These are phyloP conservation scores for Alloteropsis angusta DNA, from an alignment of 202 grass and related monocot species.

Conservation along the genomic window DNA sequence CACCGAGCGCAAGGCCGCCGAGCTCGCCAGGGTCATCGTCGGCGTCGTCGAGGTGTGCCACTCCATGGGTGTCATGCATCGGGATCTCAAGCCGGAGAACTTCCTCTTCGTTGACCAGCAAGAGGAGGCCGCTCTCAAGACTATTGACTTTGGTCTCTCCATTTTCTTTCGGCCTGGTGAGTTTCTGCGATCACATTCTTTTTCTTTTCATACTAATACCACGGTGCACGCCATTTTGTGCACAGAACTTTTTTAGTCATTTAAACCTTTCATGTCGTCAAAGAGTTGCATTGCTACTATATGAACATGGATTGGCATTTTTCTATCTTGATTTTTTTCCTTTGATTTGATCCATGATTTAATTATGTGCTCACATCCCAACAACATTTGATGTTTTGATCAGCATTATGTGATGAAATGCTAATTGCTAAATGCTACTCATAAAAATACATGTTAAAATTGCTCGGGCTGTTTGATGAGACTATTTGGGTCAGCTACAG, in stretches of 20 bases:
- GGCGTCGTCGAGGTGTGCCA: conserved; percentile 87
- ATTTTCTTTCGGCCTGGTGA: conserved; percentile 91
- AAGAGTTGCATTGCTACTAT: not conserved
- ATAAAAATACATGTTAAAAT: not conserved
- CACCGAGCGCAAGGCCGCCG: conserved; percentile 74
- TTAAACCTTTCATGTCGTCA: not conserved
- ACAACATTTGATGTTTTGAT: not conserved
- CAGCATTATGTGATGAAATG: not conserved
- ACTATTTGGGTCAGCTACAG: not conserved
- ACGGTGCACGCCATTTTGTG: not conserved
- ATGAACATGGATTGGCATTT: not conserved
- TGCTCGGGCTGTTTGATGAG: not conserved
- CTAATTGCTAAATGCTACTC: not conserved
- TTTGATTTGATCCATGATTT: not conserved
- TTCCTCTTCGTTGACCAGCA: conserved; percentile 70
- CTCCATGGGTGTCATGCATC: conserved; percentile 96
- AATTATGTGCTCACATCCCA: not conserved
- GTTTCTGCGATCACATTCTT: not conserved
- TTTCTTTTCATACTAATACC: no score
- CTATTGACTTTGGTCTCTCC: conserved; percentile 95
- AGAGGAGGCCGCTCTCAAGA: conserved; percentile 79
- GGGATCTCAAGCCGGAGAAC: conserved; percentile 96
- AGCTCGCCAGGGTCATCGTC: conserved; percentile 80
- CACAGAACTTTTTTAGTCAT: not conserved
- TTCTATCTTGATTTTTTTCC: not conserved